A percentile compares a stretch with the other conserved stretches of the same genome.
Evolutionary conservation across 768 basidiomycete species (phyloP).

Genomic region (Dendrothele bispora): DNA sequence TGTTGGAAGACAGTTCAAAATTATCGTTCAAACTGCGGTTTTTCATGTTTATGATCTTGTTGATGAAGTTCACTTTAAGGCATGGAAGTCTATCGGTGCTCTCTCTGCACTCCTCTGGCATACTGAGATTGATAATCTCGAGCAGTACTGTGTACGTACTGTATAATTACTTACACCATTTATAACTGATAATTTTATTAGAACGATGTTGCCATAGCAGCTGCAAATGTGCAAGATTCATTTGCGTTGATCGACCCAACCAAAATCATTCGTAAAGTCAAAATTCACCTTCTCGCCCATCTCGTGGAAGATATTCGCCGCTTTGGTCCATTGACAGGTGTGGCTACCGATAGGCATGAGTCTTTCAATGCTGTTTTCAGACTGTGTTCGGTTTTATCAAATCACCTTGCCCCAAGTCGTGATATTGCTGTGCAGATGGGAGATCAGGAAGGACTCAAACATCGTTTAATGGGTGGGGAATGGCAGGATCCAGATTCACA

Average conservation of each 20-base stretch:
- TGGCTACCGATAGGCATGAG: conserved; percentile 20
- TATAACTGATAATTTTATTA: not conserved
- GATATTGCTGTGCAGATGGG: conserved; percentile 17
- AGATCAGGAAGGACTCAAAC: conserved; percentile 12
- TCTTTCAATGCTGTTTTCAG: conserved; percentile 29
- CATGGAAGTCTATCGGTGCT: conserved; percentile 19
- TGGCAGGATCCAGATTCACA: too few species aligned
- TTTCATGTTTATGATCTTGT: conserved; percentile 28
- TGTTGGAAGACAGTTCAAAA: conserved; percentile 28
- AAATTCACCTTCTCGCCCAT: conserved; percentile 16
- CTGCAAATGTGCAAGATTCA: conserved; percentile 17
- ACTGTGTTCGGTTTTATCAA: conserved; percentile 20
- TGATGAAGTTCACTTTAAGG: conserved; percentile 12
- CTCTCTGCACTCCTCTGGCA: conserved; percentile 28
- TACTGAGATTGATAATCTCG: conserved; percentile 17
- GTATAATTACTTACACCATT: not conserved
- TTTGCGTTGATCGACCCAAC: conserved; percentile 13
- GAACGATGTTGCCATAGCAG: conserved; percentile 1
- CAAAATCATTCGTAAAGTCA: conserved; percentile 15
- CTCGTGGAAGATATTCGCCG: conserved; percentile 3
- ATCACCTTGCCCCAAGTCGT: conserved; percentile 29
- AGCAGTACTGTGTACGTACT: conserved; percentile 20
- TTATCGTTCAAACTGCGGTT: conserved; percentile 19
- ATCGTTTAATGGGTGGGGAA: too few species aligned
- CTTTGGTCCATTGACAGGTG: conserved; percentile 12